Evolutionary conservation across 2,329 filamentous ascomycete species (phyloP).

Genomic region (Annulohypoxylon truncatum): DNA sequence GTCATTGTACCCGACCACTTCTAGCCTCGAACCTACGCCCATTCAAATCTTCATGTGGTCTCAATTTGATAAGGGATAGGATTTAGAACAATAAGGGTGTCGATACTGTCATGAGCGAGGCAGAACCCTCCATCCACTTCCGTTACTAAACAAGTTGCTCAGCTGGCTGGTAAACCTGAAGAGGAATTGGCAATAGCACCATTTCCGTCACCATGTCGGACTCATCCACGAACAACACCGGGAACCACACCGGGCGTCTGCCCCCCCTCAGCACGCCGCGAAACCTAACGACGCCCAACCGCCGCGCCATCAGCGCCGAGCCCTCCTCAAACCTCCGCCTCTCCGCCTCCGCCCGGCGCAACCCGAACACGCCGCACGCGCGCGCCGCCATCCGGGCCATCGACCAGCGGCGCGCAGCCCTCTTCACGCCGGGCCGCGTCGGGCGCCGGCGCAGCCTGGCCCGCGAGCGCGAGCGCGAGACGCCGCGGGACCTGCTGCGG

Average conservation of each 20-base stretch:
- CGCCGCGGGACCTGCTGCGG: conserved; percentile 53
- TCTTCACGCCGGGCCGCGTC: conserved; percentile 70
- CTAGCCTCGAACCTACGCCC: neutral
- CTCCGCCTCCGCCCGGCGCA: conserved; percentile 59
- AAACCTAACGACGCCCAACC: conserved; percentile 48
- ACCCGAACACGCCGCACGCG: conserved; percentile 68
- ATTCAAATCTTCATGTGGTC: neutral
- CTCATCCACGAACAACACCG: conserved; percentile 27
- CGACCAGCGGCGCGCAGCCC: conserved; percentile 67
- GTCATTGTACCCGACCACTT: conserved; percentile 16
- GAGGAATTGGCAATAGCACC: neutral
- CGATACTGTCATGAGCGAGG: conserved; percentile 12
- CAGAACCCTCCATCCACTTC: too few species aligned
- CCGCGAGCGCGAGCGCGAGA: conserved; percentile 59
- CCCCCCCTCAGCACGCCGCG: conserved; percentile 46
- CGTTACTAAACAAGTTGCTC: neutral
- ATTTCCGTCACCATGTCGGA: conserved; percentile 14
- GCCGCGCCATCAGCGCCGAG: conserved; percentile 51
- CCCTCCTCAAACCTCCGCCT: conserved; percentile 56
- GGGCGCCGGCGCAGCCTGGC: conserved; percentile 64
- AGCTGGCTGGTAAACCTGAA: neutral
- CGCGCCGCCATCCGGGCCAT: conserved; percentile 69
- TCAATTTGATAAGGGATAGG: neutral
- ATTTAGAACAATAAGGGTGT: neutral
- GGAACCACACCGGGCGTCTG: conserved; percentile 38